Percentiles rank a stretch among this genome's conserved stretches.
Conservation (phyloP, 2,329 filamentous ascomycete species). For the Pestalotiopsis sp. region DNA sequence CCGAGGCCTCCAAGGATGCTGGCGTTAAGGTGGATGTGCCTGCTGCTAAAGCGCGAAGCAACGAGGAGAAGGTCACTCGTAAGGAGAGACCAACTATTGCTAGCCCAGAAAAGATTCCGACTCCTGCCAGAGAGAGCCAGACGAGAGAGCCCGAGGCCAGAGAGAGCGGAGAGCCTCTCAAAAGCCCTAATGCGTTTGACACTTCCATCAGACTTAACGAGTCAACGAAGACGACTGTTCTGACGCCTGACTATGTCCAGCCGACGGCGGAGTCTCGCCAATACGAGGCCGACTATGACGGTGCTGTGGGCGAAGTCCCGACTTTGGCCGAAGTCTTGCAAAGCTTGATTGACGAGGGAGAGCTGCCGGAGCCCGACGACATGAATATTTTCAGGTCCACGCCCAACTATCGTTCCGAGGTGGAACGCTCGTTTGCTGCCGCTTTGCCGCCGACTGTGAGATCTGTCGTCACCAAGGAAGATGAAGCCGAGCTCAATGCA, state of each 20-base stretch:
- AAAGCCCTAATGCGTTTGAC: conserved; percentile 27
- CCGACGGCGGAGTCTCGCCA: conserved; percentile 25
- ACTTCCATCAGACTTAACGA: conserved; percentile 33
- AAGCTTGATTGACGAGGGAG: conserved; percentile 34
- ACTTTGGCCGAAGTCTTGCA: conserved; percentile 37
- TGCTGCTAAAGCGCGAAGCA: conserved; percentile 19
- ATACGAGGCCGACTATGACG: conserved; percentile 26
- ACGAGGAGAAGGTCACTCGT: conserved; percentile 18
- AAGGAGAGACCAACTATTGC: conserved; percentile 22
- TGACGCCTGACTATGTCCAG: conserved; percentile 33
- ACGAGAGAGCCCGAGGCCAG: conserved; percentile 24
- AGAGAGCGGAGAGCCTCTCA: conserved; percentile 25
- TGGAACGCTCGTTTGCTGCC: conserved; percentile 25
- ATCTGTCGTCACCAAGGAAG: conserved; percentile 51
- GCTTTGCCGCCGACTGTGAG: conserved; percentile 40
- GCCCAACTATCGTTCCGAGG: conserved; percentile 33
- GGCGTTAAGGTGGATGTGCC: conserved; percentile 23
- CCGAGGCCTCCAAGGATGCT: conserved; percentile 30
- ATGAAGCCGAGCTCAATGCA: conserved; percentile 54
- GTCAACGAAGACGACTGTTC: conserved; percentile 34
- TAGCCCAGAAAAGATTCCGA: conserved; percentile 15
- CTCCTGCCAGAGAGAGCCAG: conserved; percentile 24
- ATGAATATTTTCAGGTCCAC: conserved; percentile 42
- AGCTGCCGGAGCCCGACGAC: conserved; percentile 33
- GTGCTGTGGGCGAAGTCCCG: conserved; percentile 32